These are phyloP conservation scores for Pyrenochaeta sp. DNA, from an alignment of 2,329 filamentous ascomycete genomes.

Conservation along the genomic window DNA sequence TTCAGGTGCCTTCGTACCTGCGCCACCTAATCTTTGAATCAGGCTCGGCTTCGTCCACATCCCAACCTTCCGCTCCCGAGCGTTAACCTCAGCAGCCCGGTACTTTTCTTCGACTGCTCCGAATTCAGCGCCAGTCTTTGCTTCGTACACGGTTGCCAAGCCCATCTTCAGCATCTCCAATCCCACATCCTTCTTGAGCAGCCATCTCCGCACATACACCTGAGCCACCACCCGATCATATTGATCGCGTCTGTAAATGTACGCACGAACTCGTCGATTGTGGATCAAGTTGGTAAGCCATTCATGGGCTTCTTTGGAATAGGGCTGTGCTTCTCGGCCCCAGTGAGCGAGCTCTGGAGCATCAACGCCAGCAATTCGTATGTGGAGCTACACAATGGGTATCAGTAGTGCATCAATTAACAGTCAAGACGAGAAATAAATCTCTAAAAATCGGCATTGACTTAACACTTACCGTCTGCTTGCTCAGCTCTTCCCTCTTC, in stretches of 20 bases:
- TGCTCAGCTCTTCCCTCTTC: slow-evolving; percentile 73
- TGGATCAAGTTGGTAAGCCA: slow-evolving; percentile 81
- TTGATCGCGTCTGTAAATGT: slow-evolving; percentile 85
- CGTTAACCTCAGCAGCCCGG: slow-evolving; percentile 68
- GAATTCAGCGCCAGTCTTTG: slow-evolving; percentile 88
- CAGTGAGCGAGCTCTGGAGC: slow-evolving; percentile 95
- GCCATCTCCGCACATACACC: slow-evolving; percentile 74
- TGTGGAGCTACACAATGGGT: slow-evolving; percentile 70
- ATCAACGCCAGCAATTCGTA: slow-evolving; percentile 91
- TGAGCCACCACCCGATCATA: slow-evolving; percentile 91
- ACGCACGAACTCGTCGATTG: slow-evolving; percentile 78
- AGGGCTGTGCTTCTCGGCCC: slow-evolving; percentile 86
- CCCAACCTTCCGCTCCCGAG: slow-evolving; percentile 52
- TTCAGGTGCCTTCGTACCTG: slow-evolving; percentile 67
- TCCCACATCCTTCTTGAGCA: slow-evolving; percentile 81
- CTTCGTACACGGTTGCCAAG: slow-evolving; percentile 91
- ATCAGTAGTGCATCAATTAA: slow-evolving; percentile 19
- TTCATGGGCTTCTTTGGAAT: slow-evolving; percentile 77
- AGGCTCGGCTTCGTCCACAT: slow-evolving; percentile 71
- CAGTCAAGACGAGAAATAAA: background rate
- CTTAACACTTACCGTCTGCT: slow-evolving; percentile 72
- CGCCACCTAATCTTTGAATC: slow-evolving; percentile 55
- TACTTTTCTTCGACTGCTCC: slow-evolving; percentile 72
- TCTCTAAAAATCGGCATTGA: background rate
- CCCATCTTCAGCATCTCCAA: slow-evolving; percentile 87